These are phyloP conservation scores for Aspergillus sp. DNA, from an alignment of 2,329 filamentous ascomycete species.

Conservation along the genomic window DNA sequence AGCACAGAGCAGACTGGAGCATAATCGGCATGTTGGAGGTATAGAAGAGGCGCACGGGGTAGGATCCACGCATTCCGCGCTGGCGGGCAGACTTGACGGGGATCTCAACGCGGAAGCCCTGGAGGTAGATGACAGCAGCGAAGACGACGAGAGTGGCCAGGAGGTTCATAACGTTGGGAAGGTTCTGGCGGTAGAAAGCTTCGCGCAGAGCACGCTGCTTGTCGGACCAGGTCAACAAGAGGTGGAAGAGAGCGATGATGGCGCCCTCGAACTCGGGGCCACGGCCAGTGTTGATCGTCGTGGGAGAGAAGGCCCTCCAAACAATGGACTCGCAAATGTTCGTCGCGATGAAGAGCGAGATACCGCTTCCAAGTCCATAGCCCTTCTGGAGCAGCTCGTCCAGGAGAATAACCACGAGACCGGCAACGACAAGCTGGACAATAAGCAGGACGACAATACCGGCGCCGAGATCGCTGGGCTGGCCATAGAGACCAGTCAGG, in stretches of 20 bases:
- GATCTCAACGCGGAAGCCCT: conserved; percentile 99
- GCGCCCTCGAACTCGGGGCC: conserved; percentile 98
- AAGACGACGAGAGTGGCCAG: conserved; percentile 88
- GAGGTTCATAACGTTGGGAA: conserved; percentile 99
- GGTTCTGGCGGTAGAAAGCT: conserved; percentile 98
- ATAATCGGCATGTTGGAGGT: conserved; percentile 99
- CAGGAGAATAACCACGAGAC: conserved; percentile 96
- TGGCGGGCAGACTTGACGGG: conserved; percentile 99
- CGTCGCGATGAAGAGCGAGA: conserved; percentile 98
- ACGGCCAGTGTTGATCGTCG: conserved; percentile 97
- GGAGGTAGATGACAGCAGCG: conserved; percentile 95
- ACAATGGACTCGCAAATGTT: conserved; percentile 99
- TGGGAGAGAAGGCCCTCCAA: conserved; percentile 99
- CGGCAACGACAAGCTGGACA: conserved; percentile 93
- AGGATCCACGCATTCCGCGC: conserved; percentile 95
- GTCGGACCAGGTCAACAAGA: conserved; percentile 97
- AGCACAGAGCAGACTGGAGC: conserved; percentile 96
- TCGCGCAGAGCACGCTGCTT: conserved; percentile 98
- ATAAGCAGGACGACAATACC: conserved; percentile 98
- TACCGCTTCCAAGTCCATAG: conserved; percentile 95
- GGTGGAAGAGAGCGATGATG: conserved; percentile 94
- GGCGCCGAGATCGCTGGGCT: conserved; percentile 89
- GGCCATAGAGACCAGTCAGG: conserved; percentile 94
- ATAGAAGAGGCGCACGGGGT: conserved; percentile 98
- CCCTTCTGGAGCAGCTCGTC: conserved; percentile 99